Percentiles rank a stretch among this genome's conserved stretches.
phyloP scores from a whole-genome alignment of 225 moss, liverwort and hornwort genomes.

The Anthoceros angustus region DNA sequence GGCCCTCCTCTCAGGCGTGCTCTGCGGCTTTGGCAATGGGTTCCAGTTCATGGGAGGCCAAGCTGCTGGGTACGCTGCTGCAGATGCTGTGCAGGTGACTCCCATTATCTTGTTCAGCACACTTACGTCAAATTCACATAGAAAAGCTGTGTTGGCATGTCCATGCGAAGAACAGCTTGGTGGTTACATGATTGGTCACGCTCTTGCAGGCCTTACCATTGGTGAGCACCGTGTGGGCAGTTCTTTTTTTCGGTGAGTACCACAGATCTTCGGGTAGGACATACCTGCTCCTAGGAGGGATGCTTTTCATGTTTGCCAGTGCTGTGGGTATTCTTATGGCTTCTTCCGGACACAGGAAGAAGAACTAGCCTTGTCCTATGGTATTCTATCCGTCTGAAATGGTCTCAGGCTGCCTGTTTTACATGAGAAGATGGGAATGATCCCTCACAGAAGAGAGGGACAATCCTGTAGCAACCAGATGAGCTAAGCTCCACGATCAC shows the following conservation, averaged over 20 bases:
- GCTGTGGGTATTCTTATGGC: conserved; percentile 65
- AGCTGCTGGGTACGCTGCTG: conserved; percentile 92
- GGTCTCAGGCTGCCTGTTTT: too few species aligned
- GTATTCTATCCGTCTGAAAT: too few species aligned
- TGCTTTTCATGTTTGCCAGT: conserved; percentile 67
- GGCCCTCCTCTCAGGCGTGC: conserved; percentile 56
- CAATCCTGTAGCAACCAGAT: too few species aligned
- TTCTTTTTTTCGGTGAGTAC: conserved; percentile 70
- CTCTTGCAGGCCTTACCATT: conserved; percentile 59
- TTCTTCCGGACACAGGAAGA: conserved; percentile 51
- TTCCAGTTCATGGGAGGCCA: conserved; percentile 97
- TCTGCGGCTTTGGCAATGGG: conserved; percentile 79
- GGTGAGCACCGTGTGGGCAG: conserved; percentile 90
- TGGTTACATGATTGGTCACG: not conserved
- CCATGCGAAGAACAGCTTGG: not conserved
- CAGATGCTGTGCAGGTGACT: conserved; percentile 84
- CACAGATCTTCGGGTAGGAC: conserved; percentile 67
- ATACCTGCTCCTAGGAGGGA: conserved; percentile 38
- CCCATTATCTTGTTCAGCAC: not conserved
- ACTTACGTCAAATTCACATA: not conserved
- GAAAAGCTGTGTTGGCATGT: too few species aligned
- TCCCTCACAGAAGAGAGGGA: too few species aligned
- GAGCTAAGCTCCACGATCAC: too few species aligned
- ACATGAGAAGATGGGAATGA: too few species aligned
- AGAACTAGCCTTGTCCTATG: not conserved